Evolutionary conservation across 2,329 filamentous ascomycete species (phyloP).

Genomic region (Nemania diffusa): DNA sequence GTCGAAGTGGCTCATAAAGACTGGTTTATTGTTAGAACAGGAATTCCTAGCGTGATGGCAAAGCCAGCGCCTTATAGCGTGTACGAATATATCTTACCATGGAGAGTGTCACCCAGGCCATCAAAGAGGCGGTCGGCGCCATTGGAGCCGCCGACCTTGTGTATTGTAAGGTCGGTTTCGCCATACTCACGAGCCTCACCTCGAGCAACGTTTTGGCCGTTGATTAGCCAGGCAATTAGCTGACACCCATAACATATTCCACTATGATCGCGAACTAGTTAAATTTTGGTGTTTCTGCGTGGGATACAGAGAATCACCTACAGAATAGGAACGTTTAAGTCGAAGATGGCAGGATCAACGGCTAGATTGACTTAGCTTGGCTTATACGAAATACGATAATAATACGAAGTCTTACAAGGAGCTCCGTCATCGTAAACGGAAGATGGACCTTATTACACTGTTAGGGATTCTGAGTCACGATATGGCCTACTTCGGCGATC

Average conservation of each 20-base stretch:
- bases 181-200: slow-evolving; percentile 68
- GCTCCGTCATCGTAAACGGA: slow-evolving; percentile 85
- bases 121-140: slow-evolving; percentile 84
- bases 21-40: slow-evolving; percentile 37
- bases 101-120: slow-evolving; percentile 74
- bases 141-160: slow-evolving; percentile 58
- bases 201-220: slow-evolving; percentile 68
- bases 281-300: neutral
- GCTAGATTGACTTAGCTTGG: slow-evolving; percentile 51
- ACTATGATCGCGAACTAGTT: slow-evolving; percentile 24
- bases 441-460: slow-evolving; percentile 54
- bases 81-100: slow-evolving; percentile 48
- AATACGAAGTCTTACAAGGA: slow-evolving; percentile 56
- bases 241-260: slow-evolving; percentile 69
- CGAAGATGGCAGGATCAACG: slow-evolving; percentile 83
- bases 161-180: slow-evolving; percentile 72
- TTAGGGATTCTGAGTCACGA: slow-evolving; percentile 10
- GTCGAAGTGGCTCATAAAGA: slow-evolving; percentile 91
- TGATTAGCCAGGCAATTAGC: slow-evolving; percentile 77
- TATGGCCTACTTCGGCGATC: slow-evolving; percentile 2
- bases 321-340: slow-evolving; percentile 71
- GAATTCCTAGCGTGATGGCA: neutral
- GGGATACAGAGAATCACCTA: slow-evolving; percentile 16
- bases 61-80: neutral
- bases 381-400: neutral